Conservation (phyloP, 2,329 filamentous ascomycete species). For the Lachnellula willkommii region DNA sequence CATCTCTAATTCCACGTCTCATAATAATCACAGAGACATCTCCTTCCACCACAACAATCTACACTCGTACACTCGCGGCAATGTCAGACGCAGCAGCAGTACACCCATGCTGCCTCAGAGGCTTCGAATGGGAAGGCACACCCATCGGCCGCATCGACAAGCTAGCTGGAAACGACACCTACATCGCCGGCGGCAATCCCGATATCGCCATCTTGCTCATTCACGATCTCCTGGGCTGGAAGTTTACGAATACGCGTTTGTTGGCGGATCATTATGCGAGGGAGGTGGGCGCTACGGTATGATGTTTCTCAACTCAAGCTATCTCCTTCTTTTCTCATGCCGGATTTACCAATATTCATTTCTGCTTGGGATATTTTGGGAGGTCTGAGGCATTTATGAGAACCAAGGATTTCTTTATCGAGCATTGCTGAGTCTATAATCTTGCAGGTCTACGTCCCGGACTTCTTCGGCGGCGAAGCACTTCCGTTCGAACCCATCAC, state of each 20-base stretch:
- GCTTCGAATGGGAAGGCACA: constrained; percentile 38
- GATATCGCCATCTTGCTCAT: constrained; percentile 35
- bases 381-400: too few relatives aligned
- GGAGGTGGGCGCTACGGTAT: constrained; percentile 37
- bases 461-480: constrained; percentile 22
- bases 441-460: constrained; percentile 35
- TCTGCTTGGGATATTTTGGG: too few relatives aligned
- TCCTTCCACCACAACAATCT: too few relatives aligned
- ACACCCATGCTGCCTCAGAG: constrained; percentile 31
- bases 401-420: too few relatives aligned
- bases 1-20: too few relatives aligned
- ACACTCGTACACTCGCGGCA: background rate
- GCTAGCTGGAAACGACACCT: constrained; percentile 32
- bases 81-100: background rate
- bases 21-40: too few relatives aligned
- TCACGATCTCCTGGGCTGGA: constrained; percentile 41
- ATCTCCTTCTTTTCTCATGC: too few relatives aligned
- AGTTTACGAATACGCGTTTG: constrained; percentile 39
- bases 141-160: constrained; percentile 33
- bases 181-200: constrained; percentile 35
- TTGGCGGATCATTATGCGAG: constrained; percentile 43
- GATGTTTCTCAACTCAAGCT: too few relatives aligned
- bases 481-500: constrained; percentile 7
- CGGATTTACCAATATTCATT: too few relatives aligned
- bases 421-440: too few relatives aligned